Evolutionary conservation across 305 asterid genomes (phyloP).

Genomic region (Solanum hybrid): DNA sequence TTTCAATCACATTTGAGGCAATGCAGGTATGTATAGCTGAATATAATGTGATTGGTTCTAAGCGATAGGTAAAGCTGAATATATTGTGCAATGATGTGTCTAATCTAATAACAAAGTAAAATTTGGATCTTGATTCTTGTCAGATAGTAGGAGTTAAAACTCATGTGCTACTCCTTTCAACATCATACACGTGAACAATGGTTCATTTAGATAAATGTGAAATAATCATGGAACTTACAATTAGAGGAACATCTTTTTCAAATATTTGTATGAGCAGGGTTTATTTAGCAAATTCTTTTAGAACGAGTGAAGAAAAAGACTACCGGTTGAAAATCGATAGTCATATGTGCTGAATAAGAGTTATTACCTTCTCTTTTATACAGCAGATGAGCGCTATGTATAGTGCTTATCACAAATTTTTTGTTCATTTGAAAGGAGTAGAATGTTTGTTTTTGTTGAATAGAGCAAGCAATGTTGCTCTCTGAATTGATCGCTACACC

Average conservation of each 20-base stretch:
- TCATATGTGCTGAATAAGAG: neutral
- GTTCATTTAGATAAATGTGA: neutral
- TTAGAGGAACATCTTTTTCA: neutral
- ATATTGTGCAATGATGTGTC: neutral
- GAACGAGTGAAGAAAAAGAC: neutral
- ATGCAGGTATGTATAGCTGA: slow-evolving; percentile 45
- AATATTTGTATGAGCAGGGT: neutral
- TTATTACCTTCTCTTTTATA: neutral
- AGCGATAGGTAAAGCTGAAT: neutral
- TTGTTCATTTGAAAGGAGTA: neutral
- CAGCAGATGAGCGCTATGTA: neutral
- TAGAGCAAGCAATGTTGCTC: neutral
- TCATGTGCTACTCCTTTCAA: neutral
- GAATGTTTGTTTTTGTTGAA: neutral
- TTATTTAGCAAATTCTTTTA: neutral
- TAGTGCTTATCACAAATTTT: neutral
- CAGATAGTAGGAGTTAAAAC: neutral
- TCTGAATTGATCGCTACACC: neutral
- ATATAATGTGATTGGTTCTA: neutral
- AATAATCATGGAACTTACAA: neutral
- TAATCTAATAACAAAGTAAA: neutral
- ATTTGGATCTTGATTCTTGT: neutral
- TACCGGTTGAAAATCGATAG: neutral
- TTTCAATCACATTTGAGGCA: slow-evolving; percentile 66
- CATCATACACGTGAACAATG: neutral